A percentile compares a stretch with the other conserved stretches of the same genome.
Conservation (phyloP, 2,329 filamentous ascomycete genomes). For the Stagonosporopsis cucurbitacearum region DNA sequence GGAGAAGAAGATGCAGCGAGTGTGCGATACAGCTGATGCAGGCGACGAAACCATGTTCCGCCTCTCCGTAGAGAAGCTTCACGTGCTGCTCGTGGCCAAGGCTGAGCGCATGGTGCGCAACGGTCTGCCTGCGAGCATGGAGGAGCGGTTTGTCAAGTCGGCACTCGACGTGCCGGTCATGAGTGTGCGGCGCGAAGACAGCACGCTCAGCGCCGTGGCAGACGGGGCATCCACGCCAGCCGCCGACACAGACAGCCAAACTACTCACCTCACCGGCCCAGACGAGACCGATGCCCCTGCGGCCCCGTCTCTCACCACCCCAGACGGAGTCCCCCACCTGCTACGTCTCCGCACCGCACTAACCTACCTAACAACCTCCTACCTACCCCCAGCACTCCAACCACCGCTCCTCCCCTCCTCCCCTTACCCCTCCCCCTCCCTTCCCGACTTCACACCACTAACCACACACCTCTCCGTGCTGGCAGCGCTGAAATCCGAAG, state of each 20-base stretch:
- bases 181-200: constrained; percentile 67
- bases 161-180: constrained; percentile 78
- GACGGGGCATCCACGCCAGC: constrained; percentile 20
- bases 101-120: constrained; percentile 70
- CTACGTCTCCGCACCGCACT: constrained; percentile 71
- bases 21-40: constrained; percentile 84
- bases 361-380: constrained; percentile 68
- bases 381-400: constrained; percentile 57
- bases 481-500: constrained; percentile 72
- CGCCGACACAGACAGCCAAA: constrained; percentile 39
- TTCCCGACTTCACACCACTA: constrained; percentile 72
- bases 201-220: constrained; percentile 38
- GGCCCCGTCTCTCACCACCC: constrained; percentile 32
- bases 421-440: constrained; percentile 53
- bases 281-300: constrained; percentile 18
- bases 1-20: constrained; percentile 68
- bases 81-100: constrained; percentile 71
- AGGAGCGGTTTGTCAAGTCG: constrained; percentile 81
- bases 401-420: constrained; percentile 11
- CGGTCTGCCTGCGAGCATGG: constrained; percentile 78
- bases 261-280: constrained; percentile 22
- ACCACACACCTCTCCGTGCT: constrained; percentile 73
- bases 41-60: constrained; percentile 87
- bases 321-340: constrained; percentile 60
- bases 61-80: constrained; percentile 74